Evolutionary conservation across 306 rosid genomes (phyloP), one percentile per base, ranked within the genome.

Genomic region (Argentina anserina): DNA sequence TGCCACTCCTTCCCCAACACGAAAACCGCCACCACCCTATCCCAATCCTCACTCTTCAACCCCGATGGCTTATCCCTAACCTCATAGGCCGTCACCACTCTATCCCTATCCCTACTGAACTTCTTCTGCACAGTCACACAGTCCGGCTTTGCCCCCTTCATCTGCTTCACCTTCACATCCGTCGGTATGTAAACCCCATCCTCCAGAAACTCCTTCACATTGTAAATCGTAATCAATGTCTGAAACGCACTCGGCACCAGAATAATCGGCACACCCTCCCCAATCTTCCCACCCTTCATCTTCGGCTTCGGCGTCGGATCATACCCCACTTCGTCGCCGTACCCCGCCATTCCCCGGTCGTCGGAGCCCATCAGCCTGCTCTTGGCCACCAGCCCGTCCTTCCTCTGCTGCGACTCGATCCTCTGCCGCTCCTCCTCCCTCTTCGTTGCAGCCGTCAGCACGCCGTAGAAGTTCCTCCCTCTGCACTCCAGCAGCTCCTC

Each of bases 51-150:
- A 0, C 90, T 59, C 81, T 91, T 95, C 69, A 95, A 84, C 0
- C 92, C 77, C 9, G 99, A 90, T 0, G 97, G 97, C 84, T 95
- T 95, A 74, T 95, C 99, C 82, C 99, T 87, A 3, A 95, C 99
- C 81, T 95, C 99, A 79, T 95, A 95, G 8, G 99, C 99, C 3
- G 97, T 84, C 39, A 95, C 97, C 21, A 86, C 97, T 55, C 97
- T 86, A 59, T 84, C 88, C 74, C 88, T 81, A 39, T 95, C 99
- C 92, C 99, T 87, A 33, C 99, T 95, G 25, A 95, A 92, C 90
- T 95, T 95, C 90, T 95, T 91, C 89, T 95, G 97, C 75, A 95
- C 97, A 4, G 99, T 95, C 3, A 95, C 99, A 11, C 99, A 95
- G 40, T 95, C 99, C 0, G 97, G 99, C 73, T 86, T 87, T 3